phyloP scores from a whole-genome alignment of 2,329 filamentous ascomycete species.

The Diaporthe caulivora region DNA sequence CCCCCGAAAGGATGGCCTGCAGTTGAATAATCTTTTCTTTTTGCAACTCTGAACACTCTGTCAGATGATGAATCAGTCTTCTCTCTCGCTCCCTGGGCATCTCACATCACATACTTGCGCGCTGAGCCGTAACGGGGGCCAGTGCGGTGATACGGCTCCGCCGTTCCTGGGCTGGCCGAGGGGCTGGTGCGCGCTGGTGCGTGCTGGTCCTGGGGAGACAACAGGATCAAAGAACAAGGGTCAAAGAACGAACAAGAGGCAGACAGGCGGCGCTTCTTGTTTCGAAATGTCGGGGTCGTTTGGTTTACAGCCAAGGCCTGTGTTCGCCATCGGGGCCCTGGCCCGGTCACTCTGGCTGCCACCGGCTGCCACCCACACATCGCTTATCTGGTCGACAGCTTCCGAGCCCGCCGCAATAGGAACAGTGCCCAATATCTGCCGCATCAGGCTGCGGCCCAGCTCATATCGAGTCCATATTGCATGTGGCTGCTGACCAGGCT shows the following conservation, averaged over 20 bases:
- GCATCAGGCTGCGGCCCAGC: neutral
- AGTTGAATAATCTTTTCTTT: neutral
- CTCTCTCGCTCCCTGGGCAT: no score
- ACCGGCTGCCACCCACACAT: neutral
- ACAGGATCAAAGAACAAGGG: slow-evolving; percentile 4
- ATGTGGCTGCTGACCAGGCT: slow-evolving; percentile 19
- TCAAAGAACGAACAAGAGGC: slow-evolving; percentile 11
- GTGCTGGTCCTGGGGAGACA: neutral
- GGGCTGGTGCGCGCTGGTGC: neutral
- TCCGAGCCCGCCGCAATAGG: slow-evolving; percentile 23
- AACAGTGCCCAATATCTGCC: slow-evolving; percentile 5
- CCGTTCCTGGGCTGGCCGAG: neutral
- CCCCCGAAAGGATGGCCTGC: neutral
- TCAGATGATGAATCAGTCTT: neutral
- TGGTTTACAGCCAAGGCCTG: slow-evolving; percentile 26
- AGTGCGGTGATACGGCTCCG: neutral
- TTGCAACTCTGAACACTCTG: neutral
- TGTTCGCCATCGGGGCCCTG: slow-evolving; percentile 1
- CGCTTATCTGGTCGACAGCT: neutral
- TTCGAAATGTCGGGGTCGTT: neutral
- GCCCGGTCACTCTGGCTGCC: neutral
- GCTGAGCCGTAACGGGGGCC: neutral
- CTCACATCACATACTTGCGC: no score
- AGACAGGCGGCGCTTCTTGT: slow-evolving; percentile 14
- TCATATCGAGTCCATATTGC: neutral